Conservation (phyloP, 108 stramenopile genomes). For the Stephanodiscus triporus region DNA sequence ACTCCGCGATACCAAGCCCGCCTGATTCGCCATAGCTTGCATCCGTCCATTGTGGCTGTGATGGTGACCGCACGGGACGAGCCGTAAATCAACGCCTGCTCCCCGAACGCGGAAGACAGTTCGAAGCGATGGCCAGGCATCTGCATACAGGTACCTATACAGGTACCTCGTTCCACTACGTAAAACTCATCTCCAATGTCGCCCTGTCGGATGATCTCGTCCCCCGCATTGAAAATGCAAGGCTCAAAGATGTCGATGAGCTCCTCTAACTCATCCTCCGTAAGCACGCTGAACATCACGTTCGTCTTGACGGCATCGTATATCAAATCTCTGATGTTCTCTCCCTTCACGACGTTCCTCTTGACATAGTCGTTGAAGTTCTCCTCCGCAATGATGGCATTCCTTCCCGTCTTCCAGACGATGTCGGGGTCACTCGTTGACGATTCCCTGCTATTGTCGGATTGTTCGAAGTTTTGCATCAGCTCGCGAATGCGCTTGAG, state of each 20-base stretch:
- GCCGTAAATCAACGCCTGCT: slow-evolving; percentile 83
- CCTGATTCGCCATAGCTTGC: slow-evolving; percentile 63
- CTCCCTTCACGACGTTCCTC: slow-evolving; percentile 49
- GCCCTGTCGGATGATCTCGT: slow-evolving; percentile 71
- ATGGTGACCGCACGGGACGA: slow-evolving; percentile 74
- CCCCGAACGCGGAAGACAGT: slow-evolving; percentile 74
- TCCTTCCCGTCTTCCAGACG: slow-evolving; percentile 5
- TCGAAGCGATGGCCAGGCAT: slow-evolving; percentile 22
- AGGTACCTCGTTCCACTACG: slow-evolving; percentile 69
- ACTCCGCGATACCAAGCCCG: slow-evolving; percentile 53
- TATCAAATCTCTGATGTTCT: slow-evolving; percentile 57
- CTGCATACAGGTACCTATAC: slow-evolving; percentile 17
- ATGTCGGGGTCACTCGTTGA: background rate
- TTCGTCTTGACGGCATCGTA: slow-evolving; percentile 62
- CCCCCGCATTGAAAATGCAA: slow-evolving; percentile 26
- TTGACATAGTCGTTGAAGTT: slow-evolving; percentile 44
- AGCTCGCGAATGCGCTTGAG: slow-evolving; percentile 41
- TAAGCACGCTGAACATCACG: slow-evolving; percentile 62
- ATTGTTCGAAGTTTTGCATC: slow-evolving; percentile 25
- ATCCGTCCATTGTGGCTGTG: slow-evolving; percentile 43
- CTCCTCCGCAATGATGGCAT: slow-evolving; percentile 32
- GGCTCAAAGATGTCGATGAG: slow-evolving; percentile 78
- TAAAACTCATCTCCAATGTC: slow-evolving; percentile 84
- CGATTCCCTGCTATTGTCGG: slow-evolving; percentile 1
- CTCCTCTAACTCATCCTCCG: slow-evolving; percentile 60